Base-by-base conservation (phyloP, 2,329 filamentous ascomycete species). In the Colletotrichum spaethianum region DNA sequence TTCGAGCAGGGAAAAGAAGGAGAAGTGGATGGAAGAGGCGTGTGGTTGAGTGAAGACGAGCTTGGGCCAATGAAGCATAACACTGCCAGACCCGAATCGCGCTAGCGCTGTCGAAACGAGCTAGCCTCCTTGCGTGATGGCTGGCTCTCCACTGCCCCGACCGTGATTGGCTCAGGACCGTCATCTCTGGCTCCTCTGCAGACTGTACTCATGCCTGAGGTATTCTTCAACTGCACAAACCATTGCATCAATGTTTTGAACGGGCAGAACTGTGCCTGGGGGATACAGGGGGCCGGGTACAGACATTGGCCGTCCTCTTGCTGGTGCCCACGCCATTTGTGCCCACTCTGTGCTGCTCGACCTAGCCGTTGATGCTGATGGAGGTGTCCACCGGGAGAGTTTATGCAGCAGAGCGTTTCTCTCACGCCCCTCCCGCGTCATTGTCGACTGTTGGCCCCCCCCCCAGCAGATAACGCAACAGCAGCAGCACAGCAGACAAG, bases 131-230 rank as follows among this genome's bases (percentile, higher is more conserved):
- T 73, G 71, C 61, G 62, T 59, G 42, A 44, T 63, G 44, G 28
- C 44, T 33, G 23, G 18, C 3, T 56, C 59, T 48, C 68, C 68
- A 68, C 40, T 42, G 14, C 31, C n/a, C n/a, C 5, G n/a, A 14
- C 33, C 48, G 11, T 53, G n/a, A 72, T 59, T 72, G 64, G 64
- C 52, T 68, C 42, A 57, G 11, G 4, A 11, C 28, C 9, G 6
- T 33, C 31, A 28, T n/a, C n/a, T 59, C 31, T 42, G 55, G 52
- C 33, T 53, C 36, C 36, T 69, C 60, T 64, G 62, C 62, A 66
- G 36, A 36, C 61, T 70, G 70, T 70, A 44, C 53, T 61, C 53
- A 12, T 72, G 70, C 66, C 66, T 72, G 44, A 72, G 70, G 66
- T 72, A 72, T 56, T 62, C 66, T 31, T 40, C 53, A 28, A 48